Evolutionary conservation across 768 basidiomycete genomes (phyloP).

Genomic region (Candolleomyces aberdarensis): DNA sequence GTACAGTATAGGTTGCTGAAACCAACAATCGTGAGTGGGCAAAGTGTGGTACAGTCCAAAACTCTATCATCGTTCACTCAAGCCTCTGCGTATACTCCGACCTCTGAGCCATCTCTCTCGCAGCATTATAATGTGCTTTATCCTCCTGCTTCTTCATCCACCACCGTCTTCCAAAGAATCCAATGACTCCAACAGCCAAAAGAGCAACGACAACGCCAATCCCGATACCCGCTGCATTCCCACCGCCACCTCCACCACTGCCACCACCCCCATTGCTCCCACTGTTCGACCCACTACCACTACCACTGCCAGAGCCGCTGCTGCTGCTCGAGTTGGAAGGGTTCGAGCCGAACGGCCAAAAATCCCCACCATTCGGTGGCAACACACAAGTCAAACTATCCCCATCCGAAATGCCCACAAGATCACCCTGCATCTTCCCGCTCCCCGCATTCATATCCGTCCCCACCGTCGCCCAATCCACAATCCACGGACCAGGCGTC

Average conservation of each 20-base stretch:
- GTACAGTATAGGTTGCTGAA: no score
- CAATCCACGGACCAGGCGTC: slow-evolving; percentile 55
- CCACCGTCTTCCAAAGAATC: slow-evolving; percentile 51
- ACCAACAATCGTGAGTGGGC: no score
- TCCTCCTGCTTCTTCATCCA: slow-evolving; percentile 31
- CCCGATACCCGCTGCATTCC: slow-evolving; percentile 43
- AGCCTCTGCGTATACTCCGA: slow-evolving; percentile 20
- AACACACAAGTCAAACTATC: slow-evolving; percentile 63
- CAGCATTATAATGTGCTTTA: slow-evolving; percentile 18
- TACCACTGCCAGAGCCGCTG: no score
- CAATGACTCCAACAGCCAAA: slow-evolving; percentile 31
- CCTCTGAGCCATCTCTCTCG: slow-evolving; percentile 11
- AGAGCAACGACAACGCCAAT: slow-evolving; percentile 51
- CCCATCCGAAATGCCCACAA: slow-evolving; percentile 49
- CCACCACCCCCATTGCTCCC: neutral
- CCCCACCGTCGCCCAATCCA: slow-evolving; percentile 42
- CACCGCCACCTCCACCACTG: slow-evolving; percentile 6
- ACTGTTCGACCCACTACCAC: slow-evolving; percentile 10
- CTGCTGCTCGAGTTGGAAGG: slow-evolving; percentile 25
- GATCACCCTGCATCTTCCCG: slow-evolving; percentile 49
- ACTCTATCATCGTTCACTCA: slow-evolving; percentile 8
- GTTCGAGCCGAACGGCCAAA: slow-evolving; percentile 67
- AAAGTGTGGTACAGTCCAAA: no score
- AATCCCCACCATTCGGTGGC: slow-evolving; percentile 65
- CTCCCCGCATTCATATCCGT: slow-evolving; percentile 32